A percentile compares a stretch with the other conserved stretches of the same genome.
Conservation (phyloP, 2,329 filamentous ascomycete species). For the Apiospora marii region DNA sequence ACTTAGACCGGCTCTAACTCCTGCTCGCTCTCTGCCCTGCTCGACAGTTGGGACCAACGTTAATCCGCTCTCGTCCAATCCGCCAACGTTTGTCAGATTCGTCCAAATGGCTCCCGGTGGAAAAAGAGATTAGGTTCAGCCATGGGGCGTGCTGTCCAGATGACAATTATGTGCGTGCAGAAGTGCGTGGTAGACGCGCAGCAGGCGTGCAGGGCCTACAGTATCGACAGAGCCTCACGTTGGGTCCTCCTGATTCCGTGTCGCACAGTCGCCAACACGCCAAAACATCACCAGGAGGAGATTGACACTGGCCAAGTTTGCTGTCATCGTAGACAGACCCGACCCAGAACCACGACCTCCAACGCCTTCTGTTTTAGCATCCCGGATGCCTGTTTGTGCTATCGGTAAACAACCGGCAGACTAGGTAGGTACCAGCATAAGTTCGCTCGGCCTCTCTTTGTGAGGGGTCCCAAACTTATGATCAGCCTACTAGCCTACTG, state of each 20-base stretch:
- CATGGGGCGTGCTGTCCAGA: not conserved
- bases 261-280: not conserved
- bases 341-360: not conserved
- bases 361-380: not conserved
- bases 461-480: not conserved
- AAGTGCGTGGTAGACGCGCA: constrained; percentile 6
- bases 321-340: not conserved
- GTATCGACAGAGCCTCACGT: constrained; percentile 6
- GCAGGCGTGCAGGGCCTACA: not conserved
- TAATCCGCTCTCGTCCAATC: not conserved
- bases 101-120: not conserved
- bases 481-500: not conserved
- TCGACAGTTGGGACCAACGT: constrained; percentile 10
- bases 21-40: not conserved
- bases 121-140: not conserved
- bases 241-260: not conserved
- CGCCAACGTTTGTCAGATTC: constrained; percentile 8
- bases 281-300: not conserved
- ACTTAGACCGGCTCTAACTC: not conserved
- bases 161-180: not conserved
- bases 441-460: not conserved
- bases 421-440: not conserved
- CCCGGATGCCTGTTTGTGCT: not conserved
- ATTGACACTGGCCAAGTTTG: not conserved
- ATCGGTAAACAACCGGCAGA: constrained; percentile 1